phyloP scores from a whole-genome alignment of 495 filamentous ascomycete genomes.

The Amorphotheca resinae region DNA sequence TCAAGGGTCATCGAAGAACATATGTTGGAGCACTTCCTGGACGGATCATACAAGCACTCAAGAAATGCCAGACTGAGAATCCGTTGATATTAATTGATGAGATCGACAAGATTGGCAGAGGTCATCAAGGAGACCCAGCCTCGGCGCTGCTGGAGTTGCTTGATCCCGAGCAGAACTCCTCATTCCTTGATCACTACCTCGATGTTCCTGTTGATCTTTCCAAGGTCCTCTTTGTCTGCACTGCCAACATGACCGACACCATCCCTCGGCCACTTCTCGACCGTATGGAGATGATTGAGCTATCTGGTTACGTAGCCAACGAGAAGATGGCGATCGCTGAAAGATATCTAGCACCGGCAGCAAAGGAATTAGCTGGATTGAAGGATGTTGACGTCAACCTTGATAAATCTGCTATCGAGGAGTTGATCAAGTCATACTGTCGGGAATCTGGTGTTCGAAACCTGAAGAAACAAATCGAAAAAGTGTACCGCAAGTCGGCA shows the following conservation, averaged over 20 bases:
- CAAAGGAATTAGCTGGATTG: slow-evolving; percentile 80
- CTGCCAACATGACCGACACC: slow-evolving; percentile 97
- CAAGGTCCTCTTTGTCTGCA: slow-evolving; percentile 98
- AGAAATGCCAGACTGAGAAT: slow-evolving; percentile 99
- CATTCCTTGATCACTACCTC: slow-evolving; percentile 97
- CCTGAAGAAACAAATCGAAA: slow-evolving; percentile 98
- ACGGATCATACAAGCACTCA: slow-evolving; percentile 93
- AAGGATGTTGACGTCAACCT: slow-evolving; percentile 85
- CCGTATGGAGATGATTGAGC: slow-evolving; percentile 95
- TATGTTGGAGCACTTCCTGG: slow-evolving; percentile 96
- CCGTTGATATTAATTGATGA: slow-evolving; percentile 95
- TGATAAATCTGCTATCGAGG: slow-evolving; percentile 72
- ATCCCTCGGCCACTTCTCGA: slow-evolving; percentile 91
- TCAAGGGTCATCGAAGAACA: slow-evolving; percentile 94
- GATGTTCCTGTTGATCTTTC: slow-evolving; percentile 97
- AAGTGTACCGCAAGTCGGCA: slow-evolving; percentile 94
- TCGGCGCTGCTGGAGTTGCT: slow-evolving; percentile 90
- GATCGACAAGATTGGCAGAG: slow-evolving; percentile 92
- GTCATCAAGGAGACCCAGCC: slow-evolving; percentile 91
- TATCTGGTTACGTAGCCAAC: slow-evolving; percentile 94
- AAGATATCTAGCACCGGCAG: slow-evolving; percentile 78
- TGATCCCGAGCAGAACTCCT: slow-evolving; percentile 94
- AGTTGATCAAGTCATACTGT: slow-evolving; percentile 97
- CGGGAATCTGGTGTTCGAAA: slow-evolving; percentile 95
- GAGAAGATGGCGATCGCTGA: slow-evolving; percentile 99